Base-by-base conservation (phyloP, 2,329 filamentous ascomycete species). In the Talaromyces sp. region DNA sequence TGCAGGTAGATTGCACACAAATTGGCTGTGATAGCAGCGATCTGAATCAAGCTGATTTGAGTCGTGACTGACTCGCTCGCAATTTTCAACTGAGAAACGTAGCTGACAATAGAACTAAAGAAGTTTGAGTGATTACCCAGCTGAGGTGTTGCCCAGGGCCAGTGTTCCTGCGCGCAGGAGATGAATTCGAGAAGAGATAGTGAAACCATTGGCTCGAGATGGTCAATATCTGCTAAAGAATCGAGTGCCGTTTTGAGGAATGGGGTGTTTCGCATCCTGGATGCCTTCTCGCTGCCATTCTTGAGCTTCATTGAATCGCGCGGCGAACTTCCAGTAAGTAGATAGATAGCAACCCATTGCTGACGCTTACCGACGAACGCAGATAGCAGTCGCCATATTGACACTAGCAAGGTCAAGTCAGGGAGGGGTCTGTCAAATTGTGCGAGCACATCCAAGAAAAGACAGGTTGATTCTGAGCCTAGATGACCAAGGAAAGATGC, bases 401-500 rank as follows among this genome's bases (percentile, higher is more conserved):
- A 83, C 49, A 87, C 85, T 47, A 90, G 87, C 62, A 92, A 86
- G 6, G 82, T 76, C 2, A 85, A 79, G 69, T 92, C 83, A 61
- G 86, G 83, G 65, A 95, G 85, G 3, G 93, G 92, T 69, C 87
- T 88, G 69, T 94, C 92, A 31, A 97, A 83, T 66, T 87, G 86
- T 4, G 91, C 89, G 7, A 98, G 80, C 6, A 95, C 82, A 67
- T 90, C 87, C 27, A 99, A 82, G 73, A 99, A 96, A 45, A 90
- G 89, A 71, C 91, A 92, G 11, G 93, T 91, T 9, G 92, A 89
- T 63, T 92, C 88, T 10, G 92, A 85, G 1, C 93, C 93, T 7
- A 99, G 82, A 73, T 96, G 92, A 37, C 93, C 93, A 24, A 99
- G 86, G n/a, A 99, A 83, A 7, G 94, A 97, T n/a, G 92, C 91